Percentiles rank a stretch among this genome's conserved stretches.
Evolutionary conservation across 495 filamentous ascomycete genomes (phyloP).

Genomic region (Talaromyces thailandensis): DNA sequence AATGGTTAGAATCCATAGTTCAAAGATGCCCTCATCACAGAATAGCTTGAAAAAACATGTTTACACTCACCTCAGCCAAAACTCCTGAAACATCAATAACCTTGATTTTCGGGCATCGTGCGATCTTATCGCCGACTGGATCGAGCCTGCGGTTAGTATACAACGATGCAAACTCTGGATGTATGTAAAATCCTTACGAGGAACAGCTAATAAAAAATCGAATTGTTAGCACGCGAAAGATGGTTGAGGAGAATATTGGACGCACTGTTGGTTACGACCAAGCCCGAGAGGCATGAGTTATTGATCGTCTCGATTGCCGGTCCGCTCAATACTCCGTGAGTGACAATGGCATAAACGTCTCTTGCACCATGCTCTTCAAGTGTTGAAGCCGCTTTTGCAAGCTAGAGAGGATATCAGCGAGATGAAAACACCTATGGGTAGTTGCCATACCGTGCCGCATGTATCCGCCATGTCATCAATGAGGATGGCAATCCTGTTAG

Average conservation of each 20-base stretch:
- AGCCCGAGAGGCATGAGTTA: constrained; percentile 3
- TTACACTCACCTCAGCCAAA: constrained; percentile 4
- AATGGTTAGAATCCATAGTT: neutral
- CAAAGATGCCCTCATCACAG: neutral
- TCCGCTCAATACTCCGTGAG: constrained; percentile 75
- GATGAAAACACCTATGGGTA: neutral
- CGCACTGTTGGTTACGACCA: constrained; percentile 9
- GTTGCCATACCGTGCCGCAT: constrained; percentile 48
- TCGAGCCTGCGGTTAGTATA: neutral
- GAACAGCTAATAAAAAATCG: neutral
- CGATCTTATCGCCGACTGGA: constrained; percentile 2
- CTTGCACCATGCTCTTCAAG: constrained; percentile 73
- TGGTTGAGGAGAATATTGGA: neutral
- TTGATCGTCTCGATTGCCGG: constrained; percentile 8
- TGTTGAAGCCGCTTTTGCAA: constrained; percentile 75
- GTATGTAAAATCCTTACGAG: neutral
- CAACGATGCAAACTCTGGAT: neutral
- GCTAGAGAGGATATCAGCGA: constrained; percentile 14
- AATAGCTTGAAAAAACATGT: neutral
- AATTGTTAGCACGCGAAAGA: neutral
- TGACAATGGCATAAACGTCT: constrained; percentile 68
- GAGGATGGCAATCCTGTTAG: constrained; percentile 60
- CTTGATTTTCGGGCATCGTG: constrained; percentile 6
- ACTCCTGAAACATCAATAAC: constrained; percentile 7
- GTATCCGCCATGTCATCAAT: constrained; percentile 82